A percentile compares a stretch with the other conserved stretches of the same genome.
phyloP scores from a whole-genome alignment of 2,329 filamentous ascomycete species.

The Cladosporium sp. region DNA sequence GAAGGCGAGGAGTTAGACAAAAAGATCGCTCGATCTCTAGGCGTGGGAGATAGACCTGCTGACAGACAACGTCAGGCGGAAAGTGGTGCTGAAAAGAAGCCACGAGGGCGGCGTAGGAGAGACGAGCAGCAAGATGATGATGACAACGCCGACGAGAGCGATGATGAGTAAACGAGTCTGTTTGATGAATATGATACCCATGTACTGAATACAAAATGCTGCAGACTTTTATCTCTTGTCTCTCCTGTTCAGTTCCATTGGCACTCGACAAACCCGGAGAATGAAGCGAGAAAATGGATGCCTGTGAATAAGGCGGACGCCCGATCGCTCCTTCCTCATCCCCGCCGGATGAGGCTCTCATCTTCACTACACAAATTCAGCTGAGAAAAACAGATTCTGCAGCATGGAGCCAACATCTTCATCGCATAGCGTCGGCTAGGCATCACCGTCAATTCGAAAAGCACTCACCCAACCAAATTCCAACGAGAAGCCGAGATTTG shows the following conservation, averaged over 20 bases:
- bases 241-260: no score
- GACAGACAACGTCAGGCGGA: neutral
- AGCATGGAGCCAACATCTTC: no score
- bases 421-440: no score
- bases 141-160: constrained; percentile 16
- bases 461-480: no score
- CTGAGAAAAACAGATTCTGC: no score
- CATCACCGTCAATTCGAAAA: no score
- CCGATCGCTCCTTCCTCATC: neutral
- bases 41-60: constrained; percentile 18
- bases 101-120: constrained; percentile 15
- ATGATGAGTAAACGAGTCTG: constrained; percentile 4
- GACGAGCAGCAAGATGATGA: constrained; percentile 15
- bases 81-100: constrained; percentile 13
- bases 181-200: constrained; percentile 10
- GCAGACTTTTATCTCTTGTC: neutral
- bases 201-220: neutral
- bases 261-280: neutral
- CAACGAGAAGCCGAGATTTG: neutral
- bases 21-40: constrained; percentile 31
- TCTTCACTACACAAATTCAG: no score
- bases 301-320: neutral
- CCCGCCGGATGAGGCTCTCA: neutral
- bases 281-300: neutral
- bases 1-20: constrained; percentile 29